Conservation (phyloP, 441 rosid species). For the Adansonia grandidieri region DNA sequence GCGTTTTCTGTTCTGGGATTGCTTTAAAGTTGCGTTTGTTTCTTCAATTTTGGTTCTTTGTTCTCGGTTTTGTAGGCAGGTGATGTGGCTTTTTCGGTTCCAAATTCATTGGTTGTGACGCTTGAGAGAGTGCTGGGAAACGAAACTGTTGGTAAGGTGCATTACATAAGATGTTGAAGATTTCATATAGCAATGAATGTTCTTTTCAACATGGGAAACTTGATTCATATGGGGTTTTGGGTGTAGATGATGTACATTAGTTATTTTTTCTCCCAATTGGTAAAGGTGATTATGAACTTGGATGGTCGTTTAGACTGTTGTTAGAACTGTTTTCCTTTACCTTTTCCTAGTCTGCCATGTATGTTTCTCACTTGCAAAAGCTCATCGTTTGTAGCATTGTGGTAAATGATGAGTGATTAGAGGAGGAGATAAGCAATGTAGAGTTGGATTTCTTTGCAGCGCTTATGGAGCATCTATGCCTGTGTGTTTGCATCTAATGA, state of each 20-base stretch:
- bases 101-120: constrained; percentile 83
- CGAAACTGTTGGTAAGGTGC: constrained; percentile 81
- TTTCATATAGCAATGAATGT: neutral
- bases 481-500: neutral
- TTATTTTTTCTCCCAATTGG: neutral
- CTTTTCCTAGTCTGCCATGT: constrained; percentile 16
- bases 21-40: neutral
- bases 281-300: neutral
- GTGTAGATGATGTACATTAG: neutral
- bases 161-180: constrained; percentile 7
- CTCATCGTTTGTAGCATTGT: neutral
- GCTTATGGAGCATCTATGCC: neutral
- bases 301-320: neutral
- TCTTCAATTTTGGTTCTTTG: neutral
- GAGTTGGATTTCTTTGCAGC: constrained; percentile 3
- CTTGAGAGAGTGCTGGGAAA: constrained; percentile 95
- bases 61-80: constrained; percentile 55
- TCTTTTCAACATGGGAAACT: neutral
- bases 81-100: constrained; percentile 85
- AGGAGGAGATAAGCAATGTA: constrained; percentile 17
- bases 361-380: constrained; percentile 8
- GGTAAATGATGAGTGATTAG: constrained; percentile 16
- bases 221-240: constrained; percentile 5
- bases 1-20: neutral
- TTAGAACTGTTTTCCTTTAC: neutral